These are phyloP conservation scores for Cercospora brassicicola DNA, from an alignment of 2,329 filamentous ascomycete species.

Conservation along the genomic window DNA sequence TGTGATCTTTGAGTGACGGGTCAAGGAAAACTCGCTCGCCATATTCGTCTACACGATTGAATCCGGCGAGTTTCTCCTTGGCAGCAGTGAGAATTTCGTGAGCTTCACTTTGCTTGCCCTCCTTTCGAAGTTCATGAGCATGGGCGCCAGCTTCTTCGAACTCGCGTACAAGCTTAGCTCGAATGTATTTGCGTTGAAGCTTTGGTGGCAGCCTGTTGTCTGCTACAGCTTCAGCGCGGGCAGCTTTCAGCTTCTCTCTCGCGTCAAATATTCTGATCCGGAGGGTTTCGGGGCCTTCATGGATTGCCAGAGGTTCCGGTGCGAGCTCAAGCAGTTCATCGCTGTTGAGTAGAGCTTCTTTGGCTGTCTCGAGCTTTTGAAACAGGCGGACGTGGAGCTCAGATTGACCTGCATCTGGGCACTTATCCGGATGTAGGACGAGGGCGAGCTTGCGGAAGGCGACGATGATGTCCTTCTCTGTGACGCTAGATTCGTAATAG, in stretches of 20 bases:
- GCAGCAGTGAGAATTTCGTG: not conserved
- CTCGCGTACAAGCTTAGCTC: not conserved
- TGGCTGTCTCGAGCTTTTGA: not conserved
- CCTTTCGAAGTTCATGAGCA: not conserved
- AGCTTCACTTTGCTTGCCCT: not conserved
- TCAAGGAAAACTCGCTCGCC: not conserved
- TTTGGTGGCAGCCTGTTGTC: not conserved
- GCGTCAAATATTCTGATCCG: not conserved
- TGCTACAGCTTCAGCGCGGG: not conserved
- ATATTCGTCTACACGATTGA: not conserved
- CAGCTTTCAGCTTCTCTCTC: not conserved
- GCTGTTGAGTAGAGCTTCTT: not conserved
- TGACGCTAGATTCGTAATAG: not conserved
- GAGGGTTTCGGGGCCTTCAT: not conserved
- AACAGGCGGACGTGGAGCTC: not conserved
- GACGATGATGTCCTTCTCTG: not conserved
- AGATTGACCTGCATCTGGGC: not conserved
- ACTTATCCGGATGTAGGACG: not conserved
- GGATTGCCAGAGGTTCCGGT: not conserved
- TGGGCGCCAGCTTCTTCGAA: not conserved
- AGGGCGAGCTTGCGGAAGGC: not conserved
- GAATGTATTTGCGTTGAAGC: not conserved
- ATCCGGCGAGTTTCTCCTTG: not conserved
- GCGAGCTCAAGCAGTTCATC: not conserved
- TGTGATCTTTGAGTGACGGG: not conserved